These are phyloP conservation scores for Venturia aucupariae DNA, from an alignment of 2,329 filamentous ascomycete genomes.

Conservation along the genomic window DNA sequence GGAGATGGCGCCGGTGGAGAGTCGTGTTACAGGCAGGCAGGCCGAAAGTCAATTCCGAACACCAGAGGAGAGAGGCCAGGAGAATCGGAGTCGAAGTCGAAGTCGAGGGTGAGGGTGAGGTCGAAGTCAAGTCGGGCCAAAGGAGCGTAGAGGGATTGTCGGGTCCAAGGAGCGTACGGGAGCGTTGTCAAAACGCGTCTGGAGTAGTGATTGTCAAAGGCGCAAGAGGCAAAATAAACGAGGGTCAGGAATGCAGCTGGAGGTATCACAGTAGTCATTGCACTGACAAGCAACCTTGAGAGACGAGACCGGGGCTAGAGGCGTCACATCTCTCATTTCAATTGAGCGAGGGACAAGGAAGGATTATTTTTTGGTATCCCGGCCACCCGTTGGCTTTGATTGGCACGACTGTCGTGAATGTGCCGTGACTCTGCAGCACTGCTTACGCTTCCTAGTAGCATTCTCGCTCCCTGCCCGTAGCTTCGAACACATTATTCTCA, in stretches of 20 bases:
- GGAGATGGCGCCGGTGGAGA: background rate
- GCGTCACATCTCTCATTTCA: slow-evolving; percentile 5
- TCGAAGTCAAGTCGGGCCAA: too few relatives aligned
- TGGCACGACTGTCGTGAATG: background rate
- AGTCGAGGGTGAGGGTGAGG: background rate
- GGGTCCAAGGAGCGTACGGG: background rate
- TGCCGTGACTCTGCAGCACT: background rate
- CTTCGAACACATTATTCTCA: too few relatives aligned
- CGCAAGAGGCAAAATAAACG: background rate
- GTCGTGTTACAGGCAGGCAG: background rate
- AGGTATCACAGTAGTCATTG: too few relatives aligned
- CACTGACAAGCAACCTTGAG: too few relatives aligned
- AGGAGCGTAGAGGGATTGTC: too few relatives aligned
- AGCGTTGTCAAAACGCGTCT: slow-evolving; percentile 5
- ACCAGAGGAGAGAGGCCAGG: background rate
- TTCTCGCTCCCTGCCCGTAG: too few relatives aligned
- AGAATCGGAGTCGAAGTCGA: background rate
- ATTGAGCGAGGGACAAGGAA: background rate
- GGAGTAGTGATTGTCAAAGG: background rate
- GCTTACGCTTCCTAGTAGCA: background rate
- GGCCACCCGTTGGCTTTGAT: background rate
- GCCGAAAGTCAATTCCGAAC: background rate
- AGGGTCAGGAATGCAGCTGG: too few relatives aligned
- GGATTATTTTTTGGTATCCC: background rate
- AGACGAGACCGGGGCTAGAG: too few relatives aligned